phyloP scores from a whole-genome alignment of 2,329 filamentous ascomycete genomes.

The Ophiostoma tasmaniense region DNA sequence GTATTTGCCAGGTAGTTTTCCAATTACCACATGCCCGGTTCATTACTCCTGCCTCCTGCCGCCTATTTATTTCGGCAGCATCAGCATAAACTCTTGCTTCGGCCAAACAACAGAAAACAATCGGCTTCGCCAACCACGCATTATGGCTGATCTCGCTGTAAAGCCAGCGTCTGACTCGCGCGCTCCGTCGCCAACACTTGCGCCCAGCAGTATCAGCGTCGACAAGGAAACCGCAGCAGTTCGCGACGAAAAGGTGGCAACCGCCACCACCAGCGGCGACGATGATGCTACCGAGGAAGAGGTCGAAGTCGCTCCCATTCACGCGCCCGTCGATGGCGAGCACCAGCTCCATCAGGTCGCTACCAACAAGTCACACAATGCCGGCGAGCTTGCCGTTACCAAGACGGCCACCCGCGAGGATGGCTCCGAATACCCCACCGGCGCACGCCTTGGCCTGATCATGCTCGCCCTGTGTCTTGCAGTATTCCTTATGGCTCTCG shows the following conservation, averaged over 20 bases:
- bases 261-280: background rate
- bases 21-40: background rate
- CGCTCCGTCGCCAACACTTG: conserved; percentile 14
- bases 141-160: background rate
- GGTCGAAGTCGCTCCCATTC: conserved; percentile 10
- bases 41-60: background rate
- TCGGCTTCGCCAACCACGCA: background rate
- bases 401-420: conserved; percentile 22
- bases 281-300: conserved; percentile 6
- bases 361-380: conserved; percentile 16
- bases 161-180: conserved; percentile 7
- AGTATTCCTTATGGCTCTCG: conserved; percentile 38
- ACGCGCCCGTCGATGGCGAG: conserved; percentile 6
- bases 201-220: conserved; percentile 12
- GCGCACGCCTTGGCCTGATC: conserved; percentile 32
- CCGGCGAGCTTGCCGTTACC: conserved; percentile 4
- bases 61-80: background rate
- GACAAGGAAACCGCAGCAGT: conserved; percentile 7
- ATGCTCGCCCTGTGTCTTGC: conserved; percentile 36
- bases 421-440: conserved; percentile 31
- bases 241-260: background rate
- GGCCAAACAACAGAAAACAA: background rate
- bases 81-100: background rate
- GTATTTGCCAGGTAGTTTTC: background rate
- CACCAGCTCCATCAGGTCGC: conserved; percentile 7